These are phyloP conservation scores for Paecilomyces variotii DNA, from an alignment of 2,329 filamentous ascomycete genomes.

Conservation along the genomic window DNA sequence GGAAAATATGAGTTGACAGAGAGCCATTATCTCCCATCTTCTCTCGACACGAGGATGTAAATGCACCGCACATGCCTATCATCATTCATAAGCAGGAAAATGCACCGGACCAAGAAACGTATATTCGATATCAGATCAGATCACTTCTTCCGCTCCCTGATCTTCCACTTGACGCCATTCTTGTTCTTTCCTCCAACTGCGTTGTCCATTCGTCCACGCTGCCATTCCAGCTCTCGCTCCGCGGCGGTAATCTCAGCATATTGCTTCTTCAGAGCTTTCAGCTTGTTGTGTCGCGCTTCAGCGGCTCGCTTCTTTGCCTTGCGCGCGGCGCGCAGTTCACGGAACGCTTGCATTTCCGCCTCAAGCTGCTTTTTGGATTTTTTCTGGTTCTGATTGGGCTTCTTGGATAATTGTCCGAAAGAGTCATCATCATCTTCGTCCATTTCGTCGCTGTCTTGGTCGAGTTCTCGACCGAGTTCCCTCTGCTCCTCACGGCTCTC, in stretches of 20 bases:
- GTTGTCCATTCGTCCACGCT: conserved; percentile 55
- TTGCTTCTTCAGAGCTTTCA: conserved; percentile 47
- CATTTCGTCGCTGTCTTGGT: conserved; percentile 13
- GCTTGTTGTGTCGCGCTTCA: conserved; percentile 40
- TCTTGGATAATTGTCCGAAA: conserved; percentile 7
- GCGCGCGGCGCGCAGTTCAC: conserved; percentile 30
- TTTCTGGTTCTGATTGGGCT: conserved; percentile 23
- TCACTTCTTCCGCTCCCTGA: conserved; percentile 53
- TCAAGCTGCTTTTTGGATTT: conserved; percentile 39
- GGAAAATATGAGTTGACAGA: background rate
- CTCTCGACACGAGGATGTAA: background rate
- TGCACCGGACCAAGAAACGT: background rate
- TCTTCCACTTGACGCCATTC: conserved; percentile 57
- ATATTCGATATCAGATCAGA: background rate
- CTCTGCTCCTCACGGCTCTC: conserved; percentile 29
- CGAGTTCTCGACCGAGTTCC: conserved; percentile 13
- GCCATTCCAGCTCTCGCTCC: conserved; percentile 49
- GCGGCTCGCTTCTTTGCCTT: conserved; percentile 43
- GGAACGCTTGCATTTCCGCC: conserved; percentile 31
- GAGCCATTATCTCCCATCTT: background rate
- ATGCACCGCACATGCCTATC: background rate
- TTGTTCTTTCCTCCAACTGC: conserved; percentile 56
- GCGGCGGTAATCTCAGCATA: conserved; percentile 49
- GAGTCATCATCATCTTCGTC: conserved; percentile 13
- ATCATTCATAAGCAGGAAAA: background rate